Percentiles rank a stretch among this genome's conserved stretches.
Evolutionary conservation across 2,329 filamentous ascomycete species (phyloP).

Genomic region (Cladobotryum mycophilum): DNA sequence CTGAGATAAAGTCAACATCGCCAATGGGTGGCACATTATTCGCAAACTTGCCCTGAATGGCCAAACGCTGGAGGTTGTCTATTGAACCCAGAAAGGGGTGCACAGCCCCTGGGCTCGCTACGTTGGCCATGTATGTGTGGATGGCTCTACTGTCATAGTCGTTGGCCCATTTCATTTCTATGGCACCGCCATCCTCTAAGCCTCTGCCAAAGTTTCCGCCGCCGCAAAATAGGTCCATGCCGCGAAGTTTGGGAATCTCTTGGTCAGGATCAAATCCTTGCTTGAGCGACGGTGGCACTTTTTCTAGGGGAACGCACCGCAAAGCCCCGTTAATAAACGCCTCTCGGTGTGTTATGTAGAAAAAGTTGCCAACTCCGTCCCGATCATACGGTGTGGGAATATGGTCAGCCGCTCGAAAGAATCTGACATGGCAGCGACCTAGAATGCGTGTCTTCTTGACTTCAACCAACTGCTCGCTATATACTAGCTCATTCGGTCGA

Average conservation of each 20-base stretch:
- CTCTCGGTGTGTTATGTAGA: conserved; percentile 49
- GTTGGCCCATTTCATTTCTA: conserved; percentile 61
- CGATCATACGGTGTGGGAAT: conserved; percentile 60
- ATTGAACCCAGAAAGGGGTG: conserved; percentile 65
- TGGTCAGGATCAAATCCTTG: conserved; percentile 50
- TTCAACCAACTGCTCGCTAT: conserved; percentile 40
- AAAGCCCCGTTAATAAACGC: neutral
- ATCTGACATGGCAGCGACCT: conserved; percentile 54
- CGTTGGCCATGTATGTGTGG: conserved; percentile 68
- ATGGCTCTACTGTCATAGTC: conserved; percentile 60
- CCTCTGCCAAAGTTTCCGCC: conserved; percentile 72
- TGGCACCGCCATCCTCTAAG: conserved; percentile 62
- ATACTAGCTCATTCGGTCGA: conserved; percentile 53
- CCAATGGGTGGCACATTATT: conserved; percentile 50
- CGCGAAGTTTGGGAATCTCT: conserved; percentile 39
- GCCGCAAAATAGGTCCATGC: conserved; percentile 70
- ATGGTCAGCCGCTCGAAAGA: conserved; percentile 37
- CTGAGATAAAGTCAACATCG: conserved; percentile 62
- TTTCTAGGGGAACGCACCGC: conserved; percentile 30
- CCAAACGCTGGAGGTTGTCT: conserved; percentile 56
- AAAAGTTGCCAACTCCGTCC: conserved; percentile 59
- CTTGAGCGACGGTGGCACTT: conserved; percentile 32
- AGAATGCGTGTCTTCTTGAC: conserved; percentile 38
- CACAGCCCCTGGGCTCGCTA: conserved; percentile 30
- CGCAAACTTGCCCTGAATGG: conserved; percentile 45